A percentile compares a stretch with the other conserved stretches of the same genome.
Evolutionary conservation across 2,329 filamentous ascomycete genomes (phyloP).

Genomic region (Talaromyces sp.): DNA sequence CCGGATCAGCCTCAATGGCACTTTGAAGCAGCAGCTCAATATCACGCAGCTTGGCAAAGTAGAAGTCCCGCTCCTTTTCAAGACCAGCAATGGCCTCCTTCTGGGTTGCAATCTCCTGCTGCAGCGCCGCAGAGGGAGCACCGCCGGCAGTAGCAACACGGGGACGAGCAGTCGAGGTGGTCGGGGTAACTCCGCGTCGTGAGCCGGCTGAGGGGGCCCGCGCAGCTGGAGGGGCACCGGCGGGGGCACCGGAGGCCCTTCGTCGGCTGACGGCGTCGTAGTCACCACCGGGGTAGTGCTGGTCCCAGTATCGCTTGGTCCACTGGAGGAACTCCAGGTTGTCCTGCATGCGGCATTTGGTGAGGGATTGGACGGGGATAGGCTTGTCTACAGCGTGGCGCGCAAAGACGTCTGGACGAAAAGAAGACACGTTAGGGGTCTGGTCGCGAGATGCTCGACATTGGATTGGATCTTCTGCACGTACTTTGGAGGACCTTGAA

Average conservation of each 20-base stretch:
- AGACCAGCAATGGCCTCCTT: conserved; percentile 95
- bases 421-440: conserved; percentile 6
- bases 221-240: conserved; percentile 36
- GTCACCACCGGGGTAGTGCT: conserved; percentile 95
- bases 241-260: conserved; percentile 70
- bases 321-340: conserved; percentile 99
- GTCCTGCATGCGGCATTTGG: conserved; percentile 99
- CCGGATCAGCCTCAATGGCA: conserved; percentile 87
- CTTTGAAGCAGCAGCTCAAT: conserved; percentile 95
- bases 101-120: conserved; percentile 81
- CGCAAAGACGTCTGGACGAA: conserved; percentile 67
- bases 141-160: conserved; percentile 51
- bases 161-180: conserved; percentile 51
- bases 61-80: conserved; percentile 96
- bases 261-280: conserved; percentile 88
- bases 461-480: conserved; percentile 32
- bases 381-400: conserved; percentile 87
- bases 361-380: conserved; percentile 82
- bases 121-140: conserved; percentile 69
- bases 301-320: conserved; percentile 96
- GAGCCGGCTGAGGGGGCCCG: conserved; percentile 52
- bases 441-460: neutral
- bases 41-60: conserved; percentile 97
- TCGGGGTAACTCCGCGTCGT: conserved; percentile 64
- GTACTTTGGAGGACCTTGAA: conserved; percentile 96